Evolutionary conservation across 2,329 filamentous ascomycete species (phyloP).

Genomic region (Alternaria gansuensis): DNA sequence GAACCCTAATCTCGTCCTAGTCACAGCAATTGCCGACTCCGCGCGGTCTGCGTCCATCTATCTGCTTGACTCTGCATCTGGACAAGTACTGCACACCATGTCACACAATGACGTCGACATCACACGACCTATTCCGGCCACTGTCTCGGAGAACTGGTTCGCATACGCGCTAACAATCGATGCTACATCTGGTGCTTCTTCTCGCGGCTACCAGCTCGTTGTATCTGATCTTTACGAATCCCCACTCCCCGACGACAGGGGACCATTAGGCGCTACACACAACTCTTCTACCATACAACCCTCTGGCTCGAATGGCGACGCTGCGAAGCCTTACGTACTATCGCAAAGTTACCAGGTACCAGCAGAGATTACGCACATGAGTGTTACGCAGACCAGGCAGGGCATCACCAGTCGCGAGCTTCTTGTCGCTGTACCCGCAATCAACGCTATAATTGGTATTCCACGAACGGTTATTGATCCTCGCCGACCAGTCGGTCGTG

Average conservation of each 20-base stretch:
- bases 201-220: slow-evolving; percentile 86
- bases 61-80: slow-evolving; percentile 85
- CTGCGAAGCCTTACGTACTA: slow-evolving; percentile 75
- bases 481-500: slow-evolving; percentile 83
- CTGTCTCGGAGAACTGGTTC: slow-evolving; percentile 94
- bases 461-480: slow-evolving; percentile 83
- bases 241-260: slow-evolving; percentile 81
- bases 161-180: slow-evolving; percentile 77
- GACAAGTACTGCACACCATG: slow-evolving; percentile 76
- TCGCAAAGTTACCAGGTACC: slow-evolving; percentile 84
- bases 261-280: slow-evolving; percentile 71
- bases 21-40: slow-evolving; percentile 72
- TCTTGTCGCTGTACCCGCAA: slow-evolving; percentile 77
- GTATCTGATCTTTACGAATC: slow-evolving; percentile 93
- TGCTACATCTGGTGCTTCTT: slow-evolving; percentile 58
- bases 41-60: slow-evolving; percentile 73
- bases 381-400: slow-evolving; percentile 88
- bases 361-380: slow-evolving; percentile 78
- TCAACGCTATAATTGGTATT: slow-evolving; percentile 79
- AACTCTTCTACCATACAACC: slow-evolving; percentile 83
- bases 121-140: slow-evolving; percentile 75
- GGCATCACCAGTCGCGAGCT: slow-evolving; percentile 87
- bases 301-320: slow-evolving; percentile 63
- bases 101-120: slow-evolving; percentile 78
- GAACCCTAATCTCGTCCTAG: slow-evolving; percentile 82